Base-by-base conservation (phyloP, 495 filamentous ascomycete species). In the Trichoderma parareesei region DNA sequence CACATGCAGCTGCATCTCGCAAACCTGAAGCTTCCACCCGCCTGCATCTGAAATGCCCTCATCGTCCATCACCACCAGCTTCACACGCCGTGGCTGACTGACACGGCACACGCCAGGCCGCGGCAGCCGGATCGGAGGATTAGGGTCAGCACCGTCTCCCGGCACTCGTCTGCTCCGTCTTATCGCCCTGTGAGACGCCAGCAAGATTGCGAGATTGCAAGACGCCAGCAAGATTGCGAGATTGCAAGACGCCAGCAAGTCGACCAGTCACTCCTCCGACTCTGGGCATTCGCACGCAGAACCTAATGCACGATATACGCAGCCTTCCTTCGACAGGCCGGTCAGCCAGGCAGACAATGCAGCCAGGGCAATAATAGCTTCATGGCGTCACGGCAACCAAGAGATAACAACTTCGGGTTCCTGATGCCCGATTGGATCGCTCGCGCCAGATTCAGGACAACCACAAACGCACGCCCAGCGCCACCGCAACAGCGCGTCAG, bases 401-500 rank as follows among this genome's bases (percentile, higher is more conserved):
- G 40, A 41, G 40, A 41, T 41, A 41, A 37, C 53, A 49, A 9
- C 18, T 6, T n/a, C 53, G 18, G 0, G 53, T 57, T 57, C 53
- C 33, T 37, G 53, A 57, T 35, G 27, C 9, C 53, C 53, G 53
- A 57, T 57, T 57, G 53, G 53, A 57, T 57, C 53, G 13, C 53
- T 57, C 49, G 37, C 53, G 53, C 53, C 53, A 57, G 53, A 57
- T 57, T 57, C 53, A 57, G 53, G 53, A 57, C 27, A 57, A 49
- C 46, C 46, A 18, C 46, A 48, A 0, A 49, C 46, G 46, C 46
- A 49, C 46, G 46, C 10, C 20, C 20, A 16, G 33, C 53, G 53
- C 53, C 53, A 57, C 53, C 53, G 27, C 53, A 57, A 57, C 53
- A 57, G 53, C 53, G 53, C 53, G 37, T 57, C 53, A 57, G 20